Conservation (phyloP, 1,284 basidiomycete genomes). For the Farysia itapuensis region DNA sequence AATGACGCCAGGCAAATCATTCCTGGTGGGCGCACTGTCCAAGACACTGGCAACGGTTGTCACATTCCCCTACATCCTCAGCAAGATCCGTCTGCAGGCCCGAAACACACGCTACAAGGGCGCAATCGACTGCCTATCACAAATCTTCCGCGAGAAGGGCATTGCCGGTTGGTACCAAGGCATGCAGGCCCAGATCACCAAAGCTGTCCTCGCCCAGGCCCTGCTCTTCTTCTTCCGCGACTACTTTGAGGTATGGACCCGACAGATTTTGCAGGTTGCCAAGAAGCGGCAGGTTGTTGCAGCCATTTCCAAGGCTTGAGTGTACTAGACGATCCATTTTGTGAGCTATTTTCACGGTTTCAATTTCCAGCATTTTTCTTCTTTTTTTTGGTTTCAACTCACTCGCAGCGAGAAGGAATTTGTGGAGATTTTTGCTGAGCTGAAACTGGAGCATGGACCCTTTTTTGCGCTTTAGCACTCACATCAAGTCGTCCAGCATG, state of each 20-base stretch:
- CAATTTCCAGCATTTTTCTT: no score
- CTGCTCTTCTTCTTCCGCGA: conserved; percentile 57
- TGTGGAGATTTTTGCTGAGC: no score
- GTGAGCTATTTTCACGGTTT: no score
- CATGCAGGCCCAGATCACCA: conserved; percentile 85
- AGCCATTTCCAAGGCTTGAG: not conserved
- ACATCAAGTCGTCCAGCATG: no score
- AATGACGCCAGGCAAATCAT: conserved; percentile 77
- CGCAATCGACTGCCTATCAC: conserved; percentile 74
- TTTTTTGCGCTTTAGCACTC: no score
- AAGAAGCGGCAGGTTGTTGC: conserved; percentile 13
- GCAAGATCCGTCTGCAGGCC: conserved; percentile 95
- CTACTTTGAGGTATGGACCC: conserved; percentile 59
- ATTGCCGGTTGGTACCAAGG: conserved; percentile 86
- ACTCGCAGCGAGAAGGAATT: no score
- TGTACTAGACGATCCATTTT: no score
- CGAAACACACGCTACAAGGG: conserved; percentile 66
- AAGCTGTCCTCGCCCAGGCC: conserved; percentile 81
- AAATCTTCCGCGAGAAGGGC: conserved; percentile 70
- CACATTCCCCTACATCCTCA: conserved; percentile 71
- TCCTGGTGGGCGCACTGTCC: conserved; percentile 85
- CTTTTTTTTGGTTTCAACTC: no score
- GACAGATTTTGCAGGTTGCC: conserved; percentile 41
- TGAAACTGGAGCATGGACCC: no score
- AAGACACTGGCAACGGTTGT: conserved; percentile 85